Base-by-base conservation (phyloP, 768 basidiomycete species). In the Clathrus columnatus region DNA sequence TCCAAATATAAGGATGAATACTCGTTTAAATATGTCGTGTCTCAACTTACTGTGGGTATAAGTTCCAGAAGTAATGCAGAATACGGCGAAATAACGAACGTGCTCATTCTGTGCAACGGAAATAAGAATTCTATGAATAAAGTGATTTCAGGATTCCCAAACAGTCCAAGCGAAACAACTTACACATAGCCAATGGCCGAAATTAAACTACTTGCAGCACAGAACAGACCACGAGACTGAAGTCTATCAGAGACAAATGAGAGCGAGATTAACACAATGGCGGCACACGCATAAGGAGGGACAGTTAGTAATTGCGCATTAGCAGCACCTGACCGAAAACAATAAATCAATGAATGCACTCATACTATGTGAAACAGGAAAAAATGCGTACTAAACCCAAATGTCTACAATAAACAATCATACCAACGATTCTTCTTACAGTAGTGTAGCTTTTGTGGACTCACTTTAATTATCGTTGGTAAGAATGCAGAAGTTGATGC, bases 401-500 rank as follows among this genome's bases (percentile, higher is more conserved):
- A 81, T 0, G 83, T 86, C 43, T 56, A n/a, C 27, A 3, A 20
- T 16, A n/a, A 7, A 11, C 18, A 26, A 14, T 17, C 14, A n/a
- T 10, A 16, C 5, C 16, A 21, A 11, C 8, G 23, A 17, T 23
- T 16, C n/a, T 23, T 49, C n/a, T n/a, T n/a, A n/a, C n/a, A n/a
- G n/a, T n/a, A 5, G n/a, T 14, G 8, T 23, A 8, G n/a, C 55
- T 48, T 11, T 54, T 10, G 59, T 59, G 11, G 62, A 59, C 17
- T 56, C 58, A 6, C 48, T 29, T 72, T 74, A 44, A 91, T 80
- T 62, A 91, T 87, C 2, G 87, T 91, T 2, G 90, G 90, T 52
- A 92, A 69, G 70, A 92, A 92, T 0, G 87, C 87, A 21, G 84
- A 83, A 30, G 85, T 85, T 7, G 87, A 85, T n/a, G 85, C 82